A percentile compares a stretch with the other conserved stretches of the same genome.
Evolutionary conservation across 345 rosid species (phyloP).

Genomic region (Melaleuca alternifolia): DNA sequence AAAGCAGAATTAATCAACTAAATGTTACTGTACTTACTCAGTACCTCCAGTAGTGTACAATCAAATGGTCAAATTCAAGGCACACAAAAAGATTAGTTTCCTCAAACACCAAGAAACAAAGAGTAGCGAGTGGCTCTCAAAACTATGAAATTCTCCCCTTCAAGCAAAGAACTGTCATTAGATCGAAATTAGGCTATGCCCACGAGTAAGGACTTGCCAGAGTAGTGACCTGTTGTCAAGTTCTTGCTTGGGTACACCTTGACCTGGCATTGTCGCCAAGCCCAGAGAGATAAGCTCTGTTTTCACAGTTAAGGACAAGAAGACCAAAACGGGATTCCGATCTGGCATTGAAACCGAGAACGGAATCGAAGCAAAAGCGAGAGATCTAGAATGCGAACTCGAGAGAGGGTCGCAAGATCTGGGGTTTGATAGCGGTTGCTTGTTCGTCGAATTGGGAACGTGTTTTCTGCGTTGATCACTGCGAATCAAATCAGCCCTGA

Average conservation of each 20-base stretch:
- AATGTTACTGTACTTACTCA: background rate
- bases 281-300: slow-evolving; percentile 86
- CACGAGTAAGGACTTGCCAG: slow-evolving; percentile 33
- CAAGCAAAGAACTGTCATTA: background rate
- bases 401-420: no score
- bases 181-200: background rate
- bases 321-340: slow-evolving; percentile 8
- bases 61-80: background rate
- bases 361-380: no score
- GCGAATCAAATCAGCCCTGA: no score
- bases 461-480: no score
- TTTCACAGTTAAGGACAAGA: slow-evolving; percentile 86
- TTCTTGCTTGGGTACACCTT: slow-evolving; percentile 91
- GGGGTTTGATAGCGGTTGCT: no score
- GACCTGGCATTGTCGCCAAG: slow-evolving; percentile 92
- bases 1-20: background rate
- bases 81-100: background rate
- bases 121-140: background rate
- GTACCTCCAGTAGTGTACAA: background rate
- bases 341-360: no score
- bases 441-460: no score
- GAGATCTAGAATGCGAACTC: no score
- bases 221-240: slow-evolving; percentile 85
- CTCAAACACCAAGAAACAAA: background rate
- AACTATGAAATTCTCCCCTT: background rate